These are phyloP conservation scores for Mycena kentingensis DNA, from an alignment of 768 basidiomycete genomes.

Conservation along the genomic window DNA sequence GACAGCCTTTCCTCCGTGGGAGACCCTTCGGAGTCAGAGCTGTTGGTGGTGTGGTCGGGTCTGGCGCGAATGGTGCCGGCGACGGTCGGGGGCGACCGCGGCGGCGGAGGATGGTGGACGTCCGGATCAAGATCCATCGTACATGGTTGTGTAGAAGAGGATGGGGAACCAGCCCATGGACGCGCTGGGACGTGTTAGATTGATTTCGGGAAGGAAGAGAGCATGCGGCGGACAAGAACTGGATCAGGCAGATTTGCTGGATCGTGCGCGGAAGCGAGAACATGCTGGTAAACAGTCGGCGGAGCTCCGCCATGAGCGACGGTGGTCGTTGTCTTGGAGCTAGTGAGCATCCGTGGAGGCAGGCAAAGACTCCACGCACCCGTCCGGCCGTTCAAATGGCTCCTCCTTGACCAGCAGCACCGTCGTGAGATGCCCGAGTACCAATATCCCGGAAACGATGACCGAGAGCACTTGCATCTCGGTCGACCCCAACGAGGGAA, in stretches of 20 bases:
- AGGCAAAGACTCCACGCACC: conserved; percentile 13
- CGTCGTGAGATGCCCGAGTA: conserved; percentile 66
- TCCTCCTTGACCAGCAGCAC: conserved; percentile 68
- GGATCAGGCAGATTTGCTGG: conserved; percentile 75
- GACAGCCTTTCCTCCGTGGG: too few relatives aligned
- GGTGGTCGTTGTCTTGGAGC: conserved; percentile 32
- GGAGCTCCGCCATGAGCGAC: conserved; percentile 47
- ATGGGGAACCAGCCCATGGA: conserved; percentile 94
- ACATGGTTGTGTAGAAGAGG: too few relatives aligned
- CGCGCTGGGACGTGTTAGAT: conserved; percentile 45
- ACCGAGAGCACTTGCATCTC: conserved; percentile 83
- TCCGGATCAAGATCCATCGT: too few relatives aligned
- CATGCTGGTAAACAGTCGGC: conserved; percentile 72
- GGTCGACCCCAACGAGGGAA: conserved; percentile 77
- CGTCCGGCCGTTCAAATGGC: conserved; percentile 50
- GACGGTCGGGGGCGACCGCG: too few relatives aligned
- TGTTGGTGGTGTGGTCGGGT: too few relatives aligned
- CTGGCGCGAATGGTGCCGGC: too few relatives aligned
- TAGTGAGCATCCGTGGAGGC: neutral
- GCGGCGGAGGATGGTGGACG: too few relatives aligned
- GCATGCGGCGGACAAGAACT: conserved; percentile 61
- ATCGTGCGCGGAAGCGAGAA: conserved; percentile 72
- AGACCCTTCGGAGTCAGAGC: too few relatives aligned
- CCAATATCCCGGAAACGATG: conserved; percentile 67
- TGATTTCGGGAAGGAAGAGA: neutral